A percentile compares a stretch with the other conserved stretches of the same genome.
These are phyloP conservation scores for Beauveria brongniartii DNA, from an alignment of 2,329 filamentous ascomycete species.

Conservation along the genomic window DNA sequence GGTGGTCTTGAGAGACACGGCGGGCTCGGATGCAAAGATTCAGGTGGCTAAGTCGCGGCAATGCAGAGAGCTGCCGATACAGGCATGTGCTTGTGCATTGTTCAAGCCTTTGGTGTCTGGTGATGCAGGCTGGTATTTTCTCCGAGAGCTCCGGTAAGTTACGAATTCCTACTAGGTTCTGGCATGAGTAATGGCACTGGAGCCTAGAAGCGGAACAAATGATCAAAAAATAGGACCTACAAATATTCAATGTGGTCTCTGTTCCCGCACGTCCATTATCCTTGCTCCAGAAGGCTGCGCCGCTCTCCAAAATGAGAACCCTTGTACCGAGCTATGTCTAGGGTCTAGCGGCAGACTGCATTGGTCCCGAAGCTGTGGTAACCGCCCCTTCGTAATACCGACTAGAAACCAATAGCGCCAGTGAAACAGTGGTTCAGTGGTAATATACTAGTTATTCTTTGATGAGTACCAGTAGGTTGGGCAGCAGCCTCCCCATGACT, in stretches of 20 bases:
- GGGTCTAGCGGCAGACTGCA: background rate
- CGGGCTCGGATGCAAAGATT: background rate
- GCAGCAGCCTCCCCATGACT: too few species aligned
- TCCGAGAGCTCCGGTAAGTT: too few species aligned
- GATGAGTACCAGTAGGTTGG: background rate
- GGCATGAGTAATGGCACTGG: too few species aligned
- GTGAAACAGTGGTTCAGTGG: background rate
- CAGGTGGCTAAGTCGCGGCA: background rate
- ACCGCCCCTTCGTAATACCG: background rate
- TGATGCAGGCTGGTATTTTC: too few species aligned
- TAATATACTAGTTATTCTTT: background rate
- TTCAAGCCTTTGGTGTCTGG: background rate
- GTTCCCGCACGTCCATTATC: too few species aligned
- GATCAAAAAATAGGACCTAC: too few species aligned
- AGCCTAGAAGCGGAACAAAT: background rate
- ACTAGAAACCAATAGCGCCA: background rate
- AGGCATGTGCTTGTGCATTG: background rate
- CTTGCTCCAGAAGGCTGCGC: too few species aligned
- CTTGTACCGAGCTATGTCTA: background rate
- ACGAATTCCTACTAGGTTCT: too few species aligned
- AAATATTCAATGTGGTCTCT: too few species aligned
- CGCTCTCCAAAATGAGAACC: background rate
- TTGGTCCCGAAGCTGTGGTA: conserved; percentile 3
- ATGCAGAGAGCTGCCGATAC: background rate
- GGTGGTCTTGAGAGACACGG: conserved; percentile 1